Evolutionary conservation across 768 basidiomycete genomes (phyloP), one percentile per base, ranked within the genome.

Genomic region (Chalciporus pseudorubinellus): DNA sequence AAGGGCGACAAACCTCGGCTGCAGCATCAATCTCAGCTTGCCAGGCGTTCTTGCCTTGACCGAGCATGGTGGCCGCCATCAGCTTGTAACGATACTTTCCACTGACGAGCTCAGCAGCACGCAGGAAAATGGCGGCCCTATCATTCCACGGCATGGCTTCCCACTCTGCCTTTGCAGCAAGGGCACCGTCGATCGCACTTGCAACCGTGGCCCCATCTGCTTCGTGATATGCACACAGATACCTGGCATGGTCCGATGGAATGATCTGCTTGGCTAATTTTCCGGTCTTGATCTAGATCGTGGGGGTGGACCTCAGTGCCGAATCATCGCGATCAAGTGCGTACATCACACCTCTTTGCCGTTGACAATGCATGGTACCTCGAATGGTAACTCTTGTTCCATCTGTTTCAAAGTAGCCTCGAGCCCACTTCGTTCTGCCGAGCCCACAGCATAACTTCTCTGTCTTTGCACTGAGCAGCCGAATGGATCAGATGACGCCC

Each of bases 21-120:
- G 94, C 97, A 48, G 97, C 92, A 69, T 99, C 97, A 56, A 99
- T 98, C 78, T 99, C 97, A 14, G 97, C 97, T 74, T 99, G 97
- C 97, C 97, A 99, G 14, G 80, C 87, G 67, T 98, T 99, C 83
- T 99, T 99, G 38, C 97, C 97, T 73, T 99, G 97, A 14, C 97
- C 97, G 42, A 99, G 78, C 72, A 99, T 97, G 39, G 95, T 98
- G 36, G 95, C 94, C 38, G 97, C 97, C 74, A 98, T 78, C 42
- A 99, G 77, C 73, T 87, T 87, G 75, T 95, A 95, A 57, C 97
- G 79, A 69, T 98, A 97, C 78, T 98, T 99, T 48, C 91, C 92
- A 64, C 90, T 86, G 51, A 93, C 82, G 45, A 99, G 83, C 69
- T 99, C 97, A 20, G 97, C 97, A 5, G 97, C 97, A 70, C 95